Evolutionary conservation across 495 filamentous ascomycete species (phyloP), one percentile per base, ranked within the genome.

Genomic region (Aspergillus hancockii): DNA sequence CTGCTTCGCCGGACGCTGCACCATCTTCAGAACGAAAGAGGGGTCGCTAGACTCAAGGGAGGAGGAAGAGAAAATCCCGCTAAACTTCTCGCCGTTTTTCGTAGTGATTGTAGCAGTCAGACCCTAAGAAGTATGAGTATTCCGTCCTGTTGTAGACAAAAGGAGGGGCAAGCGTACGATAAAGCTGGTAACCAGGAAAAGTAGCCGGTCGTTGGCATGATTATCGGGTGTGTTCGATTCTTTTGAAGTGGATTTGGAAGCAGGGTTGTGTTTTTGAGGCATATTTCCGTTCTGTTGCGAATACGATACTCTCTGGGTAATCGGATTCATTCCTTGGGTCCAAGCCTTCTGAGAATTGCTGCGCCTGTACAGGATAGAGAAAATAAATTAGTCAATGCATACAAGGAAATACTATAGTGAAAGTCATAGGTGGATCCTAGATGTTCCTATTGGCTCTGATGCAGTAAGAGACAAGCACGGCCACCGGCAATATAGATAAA

Each of bases 1-100:
- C 45, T 71, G 64, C 30, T 79, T 75, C 18, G 74, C 63, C 62
- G 81, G 83, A 56, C 86, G 85, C 71, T 88, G 87, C 30, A 90
- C 90, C 91, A 92, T 93, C 79, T 90, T 95, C 58, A 96, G 81
- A 55, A 84, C 74, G 69, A 90, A 90, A 49, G 79, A 80, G 16
- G 85, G 76, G 54, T 88, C 81, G 52, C 77, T 80, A 18, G 81
- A 59, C 49, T 87, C 84, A 18, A 88, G 69, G 46, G 77, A 79
- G 5, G 81, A 83, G 40, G 83, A 83, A 43, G 81, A 83, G 68
- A 88, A 89, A 57, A 87, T 83, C 62, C 90, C 90, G 43, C 84
- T 84, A 72, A 85, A 94, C 61, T 87, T 84, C 56, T 91, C 88
- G 58, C 88, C 87, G 64, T 76, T 85, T 63, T 84, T 85, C 14